Base-by-base conservation (phyloP, 306 rosid species). In the Sicyos edulis region DNA sequence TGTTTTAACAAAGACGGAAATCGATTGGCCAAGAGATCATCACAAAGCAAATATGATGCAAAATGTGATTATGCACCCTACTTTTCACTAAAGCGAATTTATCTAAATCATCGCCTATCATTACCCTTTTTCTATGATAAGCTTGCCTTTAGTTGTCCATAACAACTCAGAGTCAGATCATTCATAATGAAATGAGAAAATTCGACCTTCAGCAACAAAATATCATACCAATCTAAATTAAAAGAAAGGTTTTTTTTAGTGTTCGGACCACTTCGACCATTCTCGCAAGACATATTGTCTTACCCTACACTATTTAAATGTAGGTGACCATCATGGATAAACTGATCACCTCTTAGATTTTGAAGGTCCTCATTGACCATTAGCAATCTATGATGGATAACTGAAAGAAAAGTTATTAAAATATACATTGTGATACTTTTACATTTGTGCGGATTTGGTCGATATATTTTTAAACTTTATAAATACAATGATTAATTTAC, bases 41-140 rank as follows among this genome's bases (percentile, higher is more conserved):
- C 72, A 22, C 57, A 68, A 68, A 47, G 57, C 32, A 68, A 49
- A 68, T 68, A 49, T 68, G 42, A 68, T 68, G 57, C 40, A 68
- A 47, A 68, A 68, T 13, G 14, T 68, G 72, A 68, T 40, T 3
- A 68, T 68, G 57, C 42, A 47, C 12, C 37, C 56, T 68, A 68
- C 72, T 68, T 45, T 68, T 47, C 15, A 22, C 72, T 49, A 68
- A 68, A 49, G 72, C 56, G 22, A 49, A 68, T 68, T 68, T 22
- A 68, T 67, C 42, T 47, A 67, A 19, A 49, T 67, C 57, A 67
- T 49, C 57, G 21, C 57, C 42, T 22, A 49, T 49, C 56, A 47
- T 22, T 68, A 37, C 57, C 44, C 55, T 66, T 45, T 66, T 20
- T 66, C 71, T 66, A 54, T 66, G 54, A 68, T 68, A 21, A 49